A percentile compares a stretch with the other conserved stretches of the same genome.
Evolutionary conservation across 176 grass and related monocot genomes (phyloP).

Genomic region (Stipa capillata): DNA sequence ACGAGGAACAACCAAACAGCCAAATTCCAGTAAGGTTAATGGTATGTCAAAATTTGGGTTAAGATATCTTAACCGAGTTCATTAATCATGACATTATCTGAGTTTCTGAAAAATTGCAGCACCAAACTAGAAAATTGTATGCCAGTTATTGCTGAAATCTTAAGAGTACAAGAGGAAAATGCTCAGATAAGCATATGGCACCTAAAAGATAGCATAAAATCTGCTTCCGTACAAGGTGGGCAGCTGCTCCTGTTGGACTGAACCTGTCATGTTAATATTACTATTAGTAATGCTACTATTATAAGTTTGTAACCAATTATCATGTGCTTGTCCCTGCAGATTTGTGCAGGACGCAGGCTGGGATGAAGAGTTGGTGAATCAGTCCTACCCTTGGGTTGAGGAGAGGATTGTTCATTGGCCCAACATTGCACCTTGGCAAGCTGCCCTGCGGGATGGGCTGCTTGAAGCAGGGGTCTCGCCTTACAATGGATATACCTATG

Average conservation of each 20-base stretch:
- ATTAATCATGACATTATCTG: background rate
- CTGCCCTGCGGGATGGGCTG: constrained; percentile 62
- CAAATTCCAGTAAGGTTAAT: background rate
- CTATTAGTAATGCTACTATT: background rate
- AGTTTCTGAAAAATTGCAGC: background rate
- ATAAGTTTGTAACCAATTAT: background rate
- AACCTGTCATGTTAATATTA: background rate
- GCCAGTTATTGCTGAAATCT: background rate
- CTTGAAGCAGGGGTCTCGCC: constrained; percentile 75
- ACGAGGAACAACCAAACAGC: background rate
- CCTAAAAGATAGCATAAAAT: background rate
- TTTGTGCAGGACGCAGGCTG: constrained; percentile 60
- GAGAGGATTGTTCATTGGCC: constrained; percentile 78
- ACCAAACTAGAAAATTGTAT: background rate
- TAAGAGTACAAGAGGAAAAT: background rate
- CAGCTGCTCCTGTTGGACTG: background rate
- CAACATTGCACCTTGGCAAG: constrained; percentile 77
- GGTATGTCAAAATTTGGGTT: background rate
- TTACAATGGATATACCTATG: constrained; percentile 85
- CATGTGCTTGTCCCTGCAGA: constrained; percentile 23
- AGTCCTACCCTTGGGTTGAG: constrained; percentile 86
- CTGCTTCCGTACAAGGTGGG: background rate
- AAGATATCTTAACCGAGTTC: background rate
- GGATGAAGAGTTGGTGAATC: constrained; percentile 75
- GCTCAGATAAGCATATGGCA: background rate